A percentile compares a stretch with the other conserved stretches of the same genome.
These are phyloP conservation scores for Thermothelomyces thermophilus DNA, from an alignment of 2,329 filamentous ascomycete genomes.

Conservation along the genomic window DNA sequence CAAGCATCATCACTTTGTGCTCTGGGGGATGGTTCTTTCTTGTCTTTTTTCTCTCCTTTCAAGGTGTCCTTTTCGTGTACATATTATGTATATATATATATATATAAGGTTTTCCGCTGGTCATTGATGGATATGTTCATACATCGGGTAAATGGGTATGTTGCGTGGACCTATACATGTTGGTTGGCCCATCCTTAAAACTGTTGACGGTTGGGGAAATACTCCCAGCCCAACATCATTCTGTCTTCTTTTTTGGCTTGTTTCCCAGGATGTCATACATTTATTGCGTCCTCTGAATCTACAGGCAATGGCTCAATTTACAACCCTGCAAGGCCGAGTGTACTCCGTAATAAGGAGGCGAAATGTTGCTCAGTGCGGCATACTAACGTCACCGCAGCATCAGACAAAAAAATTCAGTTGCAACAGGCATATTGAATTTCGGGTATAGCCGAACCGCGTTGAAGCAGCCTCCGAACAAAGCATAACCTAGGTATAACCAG, in stretches of 20 bases:
- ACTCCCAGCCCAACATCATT: too few species aligned
- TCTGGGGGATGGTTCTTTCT: background rate
- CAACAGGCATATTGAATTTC: background rate
- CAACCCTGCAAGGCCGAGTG: too few species aligned
- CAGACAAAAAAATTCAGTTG: background rate
- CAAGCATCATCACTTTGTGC: background rate
- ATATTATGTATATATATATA: background rate
- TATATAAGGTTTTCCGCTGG: background rate
- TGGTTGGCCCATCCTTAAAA: too few species aligned
- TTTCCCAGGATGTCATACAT: too few species aligned
- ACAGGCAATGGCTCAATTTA: too few species aligned
- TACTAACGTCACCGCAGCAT: background rate
- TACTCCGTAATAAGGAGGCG: too few species aligned
- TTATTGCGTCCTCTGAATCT: too few species aligned
- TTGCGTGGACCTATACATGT: too few species aligned
- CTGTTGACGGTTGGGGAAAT: too few species aligned
- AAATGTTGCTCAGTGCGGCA: too few species aligned
- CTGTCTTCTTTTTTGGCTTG: too few species aligned
- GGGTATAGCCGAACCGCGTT: constrained; percentile 31
- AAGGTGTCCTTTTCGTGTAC: too few species aligned
- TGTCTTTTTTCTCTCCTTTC: background rate
- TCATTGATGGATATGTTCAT: background rate
- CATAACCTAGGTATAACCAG: constrained; percentile 21
- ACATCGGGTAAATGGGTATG: background rate
- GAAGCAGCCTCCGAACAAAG: constrained; percentile 31